phyloP scores from a whole-genome alignment of 257 asterid genomes.

The Solanum bulbocastanum region DNA sequence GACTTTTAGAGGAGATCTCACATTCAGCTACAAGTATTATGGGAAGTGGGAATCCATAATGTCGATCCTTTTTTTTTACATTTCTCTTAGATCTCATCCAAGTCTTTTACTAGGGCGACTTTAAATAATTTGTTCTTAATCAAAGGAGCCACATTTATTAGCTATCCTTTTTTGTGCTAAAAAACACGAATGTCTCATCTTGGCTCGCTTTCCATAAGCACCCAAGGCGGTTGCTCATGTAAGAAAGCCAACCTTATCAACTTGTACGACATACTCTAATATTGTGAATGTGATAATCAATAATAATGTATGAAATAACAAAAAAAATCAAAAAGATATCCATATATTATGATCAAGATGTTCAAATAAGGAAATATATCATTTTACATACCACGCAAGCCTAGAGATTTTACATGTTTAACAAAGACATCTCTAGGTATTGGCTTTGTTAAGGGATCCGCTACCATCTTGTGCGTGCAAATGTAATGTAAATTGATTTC shows the following conservation, averaged over 20 bases:
- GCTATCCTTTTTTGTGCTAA: neutral
- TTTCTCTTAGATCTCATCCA: neutral
- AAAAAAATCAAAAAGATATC: no score
- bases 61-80: neutral
- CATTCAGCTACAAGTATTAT: no score
- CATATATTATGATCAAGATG: neutral
- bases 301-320: no score
- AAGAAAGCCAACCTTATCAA: neutral
- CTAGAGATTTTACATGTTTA: no score
- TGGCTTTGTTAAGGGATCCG: neutral
- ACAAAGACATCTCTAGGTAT: no score
- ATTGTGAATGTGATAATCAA: no score
- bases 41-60: no score
- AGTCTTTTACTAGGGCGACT: no score
- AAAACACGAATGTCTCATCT: neutral
- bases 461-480: neutral
- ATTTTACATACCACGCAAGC: no score
- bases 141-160: neutral
- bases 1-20: no score
- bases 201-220: neutral
- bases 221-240: neutral
- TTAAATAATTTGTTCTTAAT: neutral
- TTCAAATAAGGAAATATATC: neutral
- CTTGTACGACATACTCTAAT: no score
- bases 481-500: neutral